phyloP scores from a whole-genome alignment of 2,329 filamentous ascomycete species.

The Lomentospora prolificans region DNA sequence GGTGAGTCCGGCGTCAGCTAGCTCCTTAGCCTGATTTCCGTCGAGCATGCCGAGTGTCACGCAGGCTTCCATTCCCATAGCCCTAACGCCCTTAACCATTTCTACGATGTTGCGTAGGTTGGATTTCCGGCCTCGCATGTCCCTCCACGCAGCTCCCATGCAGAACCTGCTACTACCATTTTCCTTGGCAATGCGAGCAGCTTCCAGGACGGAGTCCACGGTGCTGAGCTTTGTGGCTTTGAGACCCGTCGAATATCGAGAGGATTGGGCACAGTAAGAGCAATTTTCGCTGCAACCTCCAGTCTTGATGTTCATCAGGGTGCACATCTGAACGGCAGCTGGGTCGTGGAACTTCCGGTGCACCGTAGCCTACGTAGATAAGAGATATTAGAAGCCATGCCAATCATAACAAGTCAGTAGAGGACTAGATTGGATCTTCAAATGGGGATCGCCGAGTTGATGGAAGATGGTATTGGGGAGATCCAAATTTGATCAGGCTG shows the following conservation, averaged over 20 bases:
- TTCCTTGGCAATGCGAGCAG: constrained; percentile 65
- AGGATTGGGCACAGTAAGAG: constrained; percentile 85
- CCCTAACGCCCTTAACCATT: constrained; percentile 75
- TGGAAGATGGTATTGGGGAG: too few species aligned
- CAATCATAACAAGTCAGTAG: too few species aligned
- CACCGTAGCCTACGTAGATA: constrained; percentile 49
- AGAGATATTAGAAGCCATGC: too few species aligned
- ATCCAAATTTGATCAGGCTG: too few species aligned
- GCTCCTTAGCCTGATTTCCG: constrained; percentile 64
- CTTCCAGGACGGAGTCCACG: constrained; percentile 71
- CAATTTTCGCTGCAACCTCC: constrained; percentile 89
- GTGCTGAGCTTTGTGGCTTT: constrained; percentile 71
- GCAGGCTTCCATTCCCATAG: constrained; percentile 80
- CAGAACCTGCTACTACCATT: constrained; percentile 89
- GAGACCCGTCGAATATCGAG: constrained; percentile 65
- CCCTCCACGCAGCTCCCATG: constrained; percentile 89
- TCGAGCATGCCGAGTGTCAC: constrained; percentile 96
- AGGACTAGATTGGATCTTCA: too few species aligned
- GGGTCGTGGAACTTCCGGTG: constrained; percentile 83
- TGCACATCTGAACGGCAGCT: constrained; percentile 80
- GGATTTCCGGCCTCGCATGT: constrained; percentile 85
- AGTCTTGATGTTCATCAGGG: constrained; percentile 93
- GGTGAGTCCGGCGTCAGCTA: constrained; percentile 75
- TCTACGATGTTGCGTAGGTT: constrained; percentile 73
- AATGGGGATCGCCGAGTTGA: too few species aligned